Evolutionary conservation across 2,329 filamentous ascomycete species (phyloP).

Genomic region (Fusarium euwallaceae): DNA sequence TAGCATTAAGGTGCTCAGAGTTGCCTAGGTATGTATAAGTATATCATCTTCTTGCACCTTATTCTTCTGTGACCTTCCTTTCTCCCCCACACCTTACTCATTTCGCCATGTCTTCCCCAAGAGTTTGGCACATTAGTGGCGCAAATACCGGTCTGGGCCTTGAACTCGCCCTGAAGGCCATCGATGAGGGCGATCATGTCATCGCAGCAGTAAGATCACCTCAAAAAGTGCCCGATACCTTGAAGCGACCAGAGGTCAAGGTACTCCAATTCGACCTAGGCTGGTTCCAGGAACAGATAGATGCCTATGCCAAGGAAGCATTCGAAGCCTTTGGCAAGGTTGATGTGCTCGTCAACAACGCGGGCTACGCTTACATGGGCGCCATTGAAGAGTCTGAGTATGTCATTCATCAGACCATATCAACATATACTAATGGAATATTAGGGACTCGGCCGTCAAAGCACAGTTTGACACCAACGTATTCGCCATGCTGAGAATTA

Average conservation of each 20-base stretch:
- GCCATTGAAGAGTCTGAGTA: neutral
- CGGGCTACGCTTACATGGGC: neutral
- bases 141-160: neutral
- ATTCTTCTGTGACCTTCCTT: neutral
- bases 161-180: neutral
- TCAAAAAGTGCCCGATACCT: neutral
- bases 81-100: too few relatives aligned
- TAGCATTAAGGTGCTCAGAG: neutral
- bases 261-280: neutral
- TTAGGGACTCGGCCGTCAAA: neutral
- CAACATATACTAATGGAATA: neutral
- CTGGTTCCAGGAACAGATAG: neutral
- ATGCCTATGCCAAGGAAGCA: neutral
- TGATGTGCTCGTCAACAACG: neutral
- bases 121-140: neutral
- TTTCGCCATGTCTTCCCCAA: neutral
- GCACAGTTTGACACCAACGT: neutral
- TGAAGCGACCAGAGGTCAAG: neutral
- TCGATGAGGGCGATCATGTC: neutral
- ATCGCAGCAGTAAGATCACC: neutral
- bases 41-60: neutral
- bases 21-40: neutral
- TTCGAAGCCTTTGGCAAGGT: neutral
- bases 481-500: neutral
- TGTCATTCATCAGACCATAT: neutral